Evolutionary conservation across 805 yeast genomes (phyloP).

Genomic region (Ogataea philodendri): DNA sequence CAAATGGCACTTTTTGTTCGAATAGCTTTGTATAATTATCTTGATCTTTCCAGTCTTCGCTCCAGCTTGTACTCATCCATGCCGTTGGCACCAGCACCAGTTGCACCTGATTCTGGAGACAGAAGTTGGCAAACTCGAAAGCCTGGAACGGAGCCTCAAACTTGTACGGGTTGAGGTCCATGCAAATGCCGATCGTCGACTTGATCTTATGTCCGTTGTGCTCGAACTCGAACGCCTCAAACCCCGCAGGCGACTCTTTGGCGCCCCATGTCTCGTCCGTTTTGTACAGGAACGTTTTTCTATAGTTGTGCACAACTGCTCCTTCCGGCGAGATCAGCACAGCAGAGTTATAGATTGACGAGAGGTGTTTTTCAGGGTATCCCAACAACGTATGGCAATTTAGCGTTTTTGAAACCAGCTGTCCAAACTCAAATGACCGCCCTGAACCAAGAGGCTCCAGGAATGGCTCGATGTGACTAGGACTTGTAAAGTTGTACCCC

Average conservation of each 20-base stretch:
- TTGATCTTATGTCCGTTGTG: slow-evolving; percentile 34
- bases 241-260: slow-evolving; percentile 60
- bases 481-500: slow-evolving; percentile 67
- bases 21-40: slow-evolving; percentile 25
- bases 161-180: slow-evolving; percentile 88
- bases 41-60: slow-evolving; percentile 23
- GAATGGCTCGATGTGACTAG: slow-evolving; percentile 52
- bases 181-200: slow-evolving; percentile 80
- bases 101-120: slow-evolving; percentile 45
- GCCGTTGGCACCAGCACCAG: slow-evolving; percentile 80
- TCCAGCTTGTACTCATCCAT: slow-evolving; percentile 61
- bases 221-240: slow-evolving; percentile 47
- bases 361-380: slow-evolving; percentile 62
- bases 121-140: slow-evolving; percentile 66
- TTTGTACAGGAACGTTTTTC: slow-evolving; percentile 73
- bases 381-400: slow-evolving; percentile 74
- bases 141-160: slow-evolving; percentile 75
- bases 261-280: slow-evolving; percentile 85
- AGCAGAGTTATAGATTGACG: slow-evolving; percentile 65
- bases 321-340: slow-evolving; percentile 62
- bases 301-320: slow-evolving; percentile 56
- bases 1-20: slow-evolving; percentile 16
- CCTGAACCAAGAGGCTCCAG: slow-evolving; percentile 44
- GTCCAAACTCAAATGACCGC: slow-evolving; percentile 55
- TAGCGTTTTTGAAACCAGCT: slow-evolving; percentile 45